Percentiles rank a stretch among this genome's conserved stretches.
Evolutionary conservation across 1,284 basidiomycete species (phyloP).

Genomic region (Phenoliferia sp.): DNA sequence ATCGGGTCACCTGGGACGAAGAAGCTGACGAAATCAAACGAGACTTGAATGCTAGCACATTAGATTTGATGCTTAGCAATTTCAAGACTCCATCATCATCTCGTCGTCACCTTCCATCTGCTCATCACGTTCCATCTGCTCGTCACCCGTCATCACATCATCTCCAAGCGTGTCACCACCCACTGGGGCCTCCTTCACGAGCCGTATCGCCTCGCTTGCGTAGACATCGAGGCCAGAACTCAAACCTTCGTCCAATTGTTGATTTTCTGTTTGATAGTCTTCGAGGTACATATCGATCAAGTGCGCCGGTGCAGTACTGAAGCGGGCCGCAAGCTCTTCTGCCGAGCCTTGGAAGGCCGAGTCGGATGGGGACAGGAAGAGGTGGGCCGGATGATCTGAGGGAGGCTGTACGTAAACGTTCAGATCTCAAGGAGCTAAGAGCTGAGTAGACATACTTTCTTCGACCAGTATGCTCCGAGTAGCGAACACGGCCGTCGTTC

Average conservation of each 20-base stretch:
- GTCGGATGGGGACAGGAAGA: constrained; percentile 34
- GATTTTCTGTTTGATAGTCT: constrained; percentile 37
- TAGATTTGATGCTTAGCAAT: not conserved
- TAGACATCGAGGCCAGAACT: constrained; percentile 16
- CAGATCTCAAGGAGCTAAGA: not conserved
- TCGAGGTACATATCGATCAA: constrained; percentile 35
- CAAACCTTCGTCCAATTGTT: constrained; percentile 8
- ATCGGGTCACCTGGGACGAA: too few relatives aligned
- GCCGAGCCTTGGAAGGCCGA: constrained; percentile 37
- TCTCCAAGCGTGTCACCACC: constrained; percentile 36
- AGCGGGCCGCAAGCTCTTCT: constrained; percentile 41
- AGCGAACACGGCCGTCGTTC: constrained; percentile 62
- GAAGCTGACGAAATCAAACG: too few relatives aligned
- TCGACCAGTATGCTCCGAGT: constrained; percentile 49
- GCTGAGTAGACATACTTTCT: constrained; percentile 1
- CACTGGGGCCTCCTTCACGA: constrained; percentile 3
- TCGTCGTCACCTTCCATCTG: not conserved
- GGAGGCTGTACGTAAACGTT: not conserved
- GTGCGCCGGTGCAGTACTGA: constrained; percentile 10
- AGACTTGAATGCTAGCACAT: too few relatives aligned
- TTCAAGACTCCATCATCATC: constrained; percentile 6
- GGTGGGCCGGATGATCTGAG: constrained; percentile 34
- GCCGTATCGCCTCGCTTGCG: constrained; percentile 6
- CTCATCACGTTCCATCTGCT: too few relatives aligned
- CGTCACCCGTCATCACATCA: too few relatives aligned